These are phyloP conservation scores for Sicyos edulis DNA, from an alignment of 306 rosid species.

Conservation along the genomic window DNA sequence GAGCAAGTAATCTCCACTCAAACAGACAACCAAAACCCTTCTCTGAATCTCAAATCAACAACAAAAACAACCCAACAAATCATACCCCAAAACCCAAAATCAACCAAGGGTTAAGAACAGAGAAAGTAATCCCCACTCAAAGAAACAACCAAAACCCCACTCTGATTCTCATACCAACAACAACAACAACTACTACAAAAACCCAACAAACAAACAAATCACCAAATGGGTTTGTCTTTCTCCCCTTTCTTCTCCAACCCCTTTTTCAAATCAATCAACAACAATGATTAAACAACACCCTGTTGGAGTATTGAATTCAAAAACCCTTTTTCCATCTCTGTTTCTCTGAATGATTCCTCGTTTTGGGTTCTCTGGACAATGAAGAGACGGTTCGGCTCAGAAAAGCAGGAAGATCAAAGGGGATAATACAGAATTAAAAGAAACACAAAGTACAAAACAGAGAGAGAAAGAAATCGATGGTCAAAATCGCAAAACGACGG, in stretches of 20 bases:
- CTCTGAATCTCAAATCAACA: too few relatives aligned
- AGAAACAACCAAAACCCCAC: slow-evolving; percentile 3
- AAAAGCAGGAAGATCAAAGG: slow-evolving; percentile 33
- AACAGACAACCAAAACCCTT: too few relatives aligned
- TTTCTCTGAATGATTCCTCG: slow-evolving; percentile 42
- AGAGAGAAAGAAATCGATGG: slow-evolving; percentile 2
- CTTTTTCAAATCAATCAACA: background rate
- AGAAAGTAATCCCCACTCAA: slow-evolving; percentile 28
- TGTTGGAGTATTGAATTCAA: background rate
- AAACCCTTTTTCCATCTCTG: background rate
- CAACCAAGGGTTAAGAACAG: slow-evolving; percentile 29
- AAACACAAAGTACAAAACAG: slow-evolving; percentile 16
- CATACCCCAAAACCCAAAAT: slow-evolving; percentile 5
- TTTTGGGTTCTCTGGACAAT: slow-evolving; percentile 28
- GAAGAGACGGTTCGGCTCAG: slow-evolving; percentile 32
- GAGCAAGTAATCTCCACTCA: too few relatives aligned
- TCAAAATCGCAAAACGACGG: slow-evolving; percentile 10
- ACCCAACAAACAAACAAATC: background rate
- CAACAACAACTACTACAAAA: too few relatives aligned
- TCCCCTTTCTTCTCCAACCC: background rate
- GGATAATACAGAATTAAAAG: slow-evolving; percentile 20
- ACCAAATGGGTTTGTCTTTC: background rate
- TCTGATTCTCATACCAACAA: too few relatives aligned
- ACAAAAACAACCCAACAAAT: too few relatives aligned
- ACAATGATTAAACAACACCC: background rate